Evolutionary conservation across 1,284 basidiomycete species (phyloP).

Genomic region (Leccinum brunneo-olivaceum): DNA sequence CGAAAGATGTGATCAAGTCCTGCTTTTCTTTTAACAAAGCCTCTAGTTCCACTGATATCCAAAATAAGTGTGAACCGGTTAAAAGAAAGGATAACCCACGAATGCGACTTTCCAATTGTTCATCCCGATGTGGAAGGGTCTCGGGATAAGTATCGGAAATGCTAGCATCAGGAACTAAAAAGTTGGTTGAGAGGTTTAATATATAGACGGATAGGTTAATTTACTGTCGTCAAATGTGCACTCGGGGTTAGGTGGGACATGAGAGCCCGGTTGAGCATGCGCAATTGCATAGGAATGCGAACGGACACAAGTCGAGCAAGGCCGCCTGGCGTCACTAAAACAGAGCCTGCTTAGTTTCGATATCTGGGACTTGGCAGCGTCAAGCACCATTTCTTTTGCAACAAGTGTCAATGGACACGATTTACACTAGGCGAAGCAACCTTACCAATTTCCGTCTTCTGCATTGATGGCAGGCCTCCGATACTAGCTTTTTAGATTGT

Average conservation of each 20-base stretch:
- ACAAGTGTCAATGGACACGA: constrained; percentile 1
- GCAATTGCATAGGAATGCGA: constrained; percentile 53
- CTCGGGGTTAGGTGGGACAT: constrained; percentile 47
- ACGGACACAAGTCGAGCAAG: constrained; percentile 62
- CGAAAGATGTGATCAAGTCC: constrained; percentile 8
- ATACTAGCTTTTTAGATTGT: constrained; percentile 2
- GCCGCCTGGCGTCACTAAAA: constrained; percentile 58
- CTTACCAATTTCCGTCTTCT: constrained; percentile 58
- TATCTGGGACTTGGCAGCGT: constrained; percentile 10
- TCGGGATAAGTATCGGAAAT: constrained; percentile 19
- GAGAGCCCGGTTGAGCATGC: constrained; percentile 49
- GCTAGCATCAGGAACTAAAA: constrained; percentile 7
- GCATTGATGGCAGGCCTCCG: constrained; percentile 43
- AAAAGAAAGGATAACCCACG: constrained; percentile 38
- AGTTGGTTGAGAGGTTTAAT: neutral
- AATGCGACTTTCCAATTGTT: constrained; percentile 59
- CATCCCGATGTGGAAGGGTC: constrained; percentile 56
- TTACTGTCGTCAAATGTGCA: constrained; percentile 66
- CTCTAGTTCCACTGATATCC: constrained; percentile 55
- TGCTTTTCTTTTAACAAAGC: constrained; percentile 37
- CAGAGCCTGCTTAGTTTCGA: constrained; percentile 3
- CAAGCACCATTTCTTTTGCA: constrained; percentile 56
- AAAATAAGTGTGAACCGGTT: neutral
- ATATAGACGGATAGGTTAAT: neutral
- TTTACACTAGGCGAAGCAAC: too few species aligned